Evolutionary conservation across 345 rosid genomes (phyloP), one percentile per base, ranked within the genome.

Genomic region (Punica granatum): DNA sequence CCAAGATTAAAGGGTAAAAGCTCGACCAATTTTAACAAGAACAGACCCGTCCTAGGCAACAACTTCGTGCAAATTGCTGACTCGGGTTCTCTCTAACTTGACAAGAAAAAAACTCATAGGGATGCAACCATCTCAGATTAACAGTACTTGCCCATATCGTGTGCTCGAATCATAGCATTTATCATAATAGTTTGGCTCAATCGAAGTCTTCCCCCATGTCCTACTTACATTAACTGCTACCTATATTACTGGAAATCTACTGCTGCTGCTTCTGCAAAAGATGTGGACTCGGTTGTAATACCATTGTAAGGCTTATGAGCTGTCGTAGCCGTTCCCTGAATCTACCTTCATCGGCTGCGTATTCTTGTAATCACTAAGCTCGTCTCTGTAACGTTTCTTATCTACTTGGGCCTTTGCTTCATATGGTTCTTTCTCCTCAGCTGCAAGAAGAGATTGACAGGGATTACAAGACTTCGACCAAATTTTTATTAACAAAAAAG

Each of bases 401-500:
- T 92, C 99, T 0, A 82, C 87, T 58, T 65, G 83, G 10, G 98
- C 96, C 80, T 77, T 88, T 21, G 82, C 89, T 83, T 80, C 87
- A 16, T 80, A 90, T 7, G 98, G 98, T 71, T 90, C 96, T 72
- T 72, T 92, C 73, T 92, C 97, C 78, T 88, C 98, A 25, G 66
- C 92, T 89, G 78, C 62, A 53, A 66, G 33, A 37, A 46, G 26
- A 32, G 3, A 25, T 21, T 25, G 21, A 34, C 44, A 34, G 28
- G 15, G 41, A 21, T 26, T 12, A 28, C 19, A 18, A 36, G 28
- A 18, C 11, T 23, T 19, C 49, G 41, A 25, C 9, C 49, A 63
- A 65, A 28, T 18, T 16, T 23, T 4, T 7, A 66, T 13, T 18
- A 66, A 43, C 16, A 10, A 12, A 13, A 46, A 23, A 8, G 18